phyloP scores from a whole-genome alignment of 805 yeast genomes.

The Ogataea trehaloabstinens region DNA sequence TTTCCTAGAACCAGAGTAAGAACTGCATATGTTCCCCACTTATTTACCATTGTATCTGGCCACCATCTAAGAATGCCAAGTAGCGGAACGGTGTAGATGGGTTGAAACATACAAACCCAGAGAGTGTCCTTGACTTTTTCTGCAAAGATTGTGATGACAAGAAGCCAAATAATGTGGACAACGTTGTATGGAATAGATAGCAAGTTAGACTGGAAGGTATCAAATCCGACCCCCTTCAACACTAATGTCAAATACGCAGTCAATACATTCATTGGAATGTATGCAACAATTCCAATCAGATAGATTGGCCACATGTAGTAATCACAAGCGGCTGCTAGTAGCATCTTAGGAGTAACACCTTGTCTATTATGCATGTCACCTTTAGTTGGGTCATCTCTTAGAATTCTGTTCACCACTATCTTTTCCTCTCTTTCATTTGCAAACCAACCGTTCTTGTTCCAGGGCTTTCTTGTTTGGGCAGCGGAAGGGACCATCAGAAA shows the following conservation, averaged over 20 bases:
- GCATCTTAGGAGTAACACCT: slow-evolving; percentile 41
- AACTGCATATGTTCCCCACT: slow-evolving; percentile 29
- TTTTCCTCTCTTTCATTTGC: slow-evolving; percentile 20
- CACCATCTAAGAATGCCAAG: slow-evolving; percentile 28
- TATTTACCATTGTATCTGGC: slow-evolving; percentile 24
- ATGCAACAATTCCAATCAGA: slow-evolving; percentile 41
- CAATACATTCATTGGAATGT: slow-evolving; percentile 38
- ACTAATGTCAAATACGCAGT: slow-evolving; percentile 46
- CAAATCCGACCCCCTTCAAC: slow-evolving; percentile 48
- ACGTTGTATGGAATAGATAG: slow-evolving; percentile 50
- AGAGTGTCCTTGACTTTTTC: slow-evolving; percentile 33
- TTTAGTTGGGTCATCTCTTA: slow-evolving; percentile 62
- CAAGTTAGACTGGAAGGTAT: slow-evolving; percentile 50
- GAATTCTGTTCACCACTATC: slow-evolving; percentile 54
- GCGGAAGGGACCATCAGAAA: slow-evolving; percentile 33
- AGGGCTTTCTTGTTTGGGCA: slow-evolving; percentile 26
- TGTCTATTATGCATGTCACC: slow-evolving; percentile 66
- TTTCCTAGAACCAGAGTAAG: slow-evolving; percentile 35
- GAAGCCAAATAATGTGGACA: slow-evolving; percentile 35
- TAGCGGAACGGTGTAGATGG: slow-evolving; percentile 26
- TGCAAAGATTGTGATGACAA: slow-evolving; percentile 36
- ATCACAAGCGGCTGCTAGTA: slow-evolving; percentile 43
- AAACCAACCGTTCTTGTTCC: slow-evolving; percentile 19
- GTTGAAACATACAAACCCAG: slow-evolving; percentile 20
- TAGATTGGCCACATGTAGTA: slow-evolving; percentile 58